A percentile compares a stretch with the other conserved stretches of the same genome.
These are phyloP conservation scores for Exserohilum rostratum DNA, from an alignment of 2,329 filamentous ascomycete species.

Conservation along the genomic window DNA sequence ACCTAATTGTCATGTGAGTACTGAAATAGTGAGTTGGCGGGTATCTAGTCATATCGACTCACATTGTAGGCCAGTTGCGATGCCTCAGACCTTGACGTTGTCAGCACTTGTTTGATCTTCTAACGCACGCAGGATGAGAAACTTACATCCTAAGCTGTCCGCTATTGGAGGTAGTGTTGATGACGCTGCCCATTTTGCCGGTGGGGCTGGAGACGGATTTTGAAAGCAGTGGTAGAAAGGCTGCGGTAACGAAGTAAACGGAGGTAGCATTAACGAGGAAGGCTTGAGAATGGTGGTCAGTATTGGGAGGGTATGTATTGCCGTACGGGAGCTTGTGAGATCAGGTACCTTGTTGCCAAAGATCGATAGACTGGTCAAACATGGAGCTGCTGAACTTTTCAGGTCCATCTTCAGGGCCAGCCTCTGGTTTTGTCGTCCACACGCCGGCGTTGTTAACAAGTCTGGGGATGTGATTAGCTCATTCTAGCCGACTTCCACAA, in stretches of 20 bases:
- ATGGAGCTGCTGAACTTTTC: not conserved
- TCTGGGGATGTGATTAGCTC: not conserved
- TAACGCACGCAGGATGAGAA: not conserved
- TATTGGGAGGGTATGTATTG: not conserved
- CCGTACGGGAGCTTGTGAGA: not conserved
- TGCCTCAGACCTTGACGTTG: not conserved
- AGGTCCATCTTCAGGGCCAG: not conserved
- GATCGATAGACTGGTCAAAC: slow-evolving; percentile 1
- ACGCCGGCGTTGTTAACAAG: not conserved
- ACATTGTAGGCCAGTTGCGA: not conserved
- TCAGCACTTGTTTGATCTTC: not conserved
- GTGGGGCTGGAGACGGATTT: not conserved
- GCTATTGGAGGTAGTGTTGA: not conserved
- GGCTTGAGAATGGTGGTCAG: not conserved
- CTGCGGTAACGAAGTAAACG: not conserved
- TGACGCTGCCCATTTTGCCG: not conserved
- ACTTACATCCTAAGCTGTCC: not conserved
- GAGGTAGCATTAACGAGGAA: not conserved
- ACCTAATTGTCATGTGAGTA: not conserved
- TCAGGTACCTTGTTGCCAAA: not conserved
- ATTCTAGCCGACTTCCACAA: not conserved
- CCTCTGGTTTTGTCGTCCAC: not conserved
- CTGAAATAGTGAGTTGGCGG: not conserved
- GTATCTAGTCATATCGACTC: not conserved
- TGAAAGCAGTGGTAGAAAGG: not conserved